Percentiles rank a stretch among this genome's conserved stretches.
phyloP scores from a whole-genome alignment of 345 rosid species.

The thale cress (Arabidopsis thaliana) region DNA sequence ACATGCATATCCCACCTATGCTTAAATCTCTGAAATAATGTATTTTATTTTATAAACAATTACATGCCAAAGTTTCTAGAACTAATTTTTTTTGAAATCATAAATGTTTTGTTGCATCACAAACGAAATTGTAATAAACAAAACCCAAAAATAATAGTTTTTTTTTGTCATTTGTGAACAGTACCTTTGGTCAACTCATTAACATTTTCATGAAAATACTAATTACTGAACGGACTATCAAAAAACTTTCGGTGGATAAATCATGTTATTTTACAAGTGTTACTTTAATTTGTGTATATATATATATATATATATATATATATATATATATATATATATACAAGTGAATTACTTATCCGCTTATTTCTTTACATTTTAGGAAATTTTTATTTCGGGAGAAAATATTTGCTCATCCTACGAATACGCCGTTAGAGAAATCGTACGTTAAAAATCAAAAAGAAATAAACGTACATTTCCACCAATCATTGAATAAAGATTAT shows the following conservation, averaged over 20 bases:
- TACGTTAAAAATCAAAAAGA: neutral
- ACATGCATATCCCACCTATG: too few species aligned
- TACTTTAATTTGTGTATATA: neutral
- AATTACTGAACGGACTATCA: neutral
- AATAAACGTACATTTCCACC: neutral
- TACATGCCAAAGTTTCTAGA: too few species aligned
- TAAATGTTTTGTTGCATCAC: neutral
- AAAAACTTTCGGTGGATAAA: neutral
- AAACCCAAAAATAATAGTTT: neutral
- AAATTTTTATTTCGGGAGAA: neutral
- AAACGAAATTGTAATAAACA: neutral
- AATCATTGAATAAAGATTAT: neutral
- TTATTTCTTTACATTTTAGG: neutral
- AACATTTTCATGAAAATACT: neutral
- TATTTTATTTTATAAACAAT: too few species aligned
- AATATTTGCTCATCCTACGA: neutral
- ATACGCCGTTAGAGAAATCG: neutral
- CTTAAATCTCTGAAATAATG: too few species aligned
- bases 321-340: too few species aligned
- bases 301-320: too few species aligned
- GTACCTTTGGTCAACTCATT: neutral
- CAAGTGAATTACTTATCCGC: neutral
- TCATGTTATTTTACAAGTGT: neutral
- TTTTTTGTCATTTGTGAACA: neutral
- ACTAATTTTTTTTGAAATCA: neutral